A percentile compares a stretch with the other conserved stretches of the same genome.
Evolutionary conservation across 129 eudicot species (phyloP).

Genomic region (Daucus carota): DH1_v3.0 NC_030387.2:14272001-14272500

Average conservation of each 20-base stretch:
- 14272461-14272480: background rate
- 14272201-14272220: background rate
- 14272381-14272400: constrained; percentile 11
- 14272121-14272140: background rate
- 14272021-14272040: no score
- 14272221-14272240: background rate
- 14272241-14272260: background rate
- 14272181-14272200: no score
- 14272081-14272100: no score
- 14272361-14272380: constrained; percentile 32
- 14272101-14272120: no score
- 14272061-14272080: no score
- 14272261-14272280: background rate
- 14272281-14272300: background rate
- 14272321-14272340: background rate
- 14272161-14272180: background rate
- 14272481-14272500: background rate
- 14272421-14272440: constrained; percentile 9
- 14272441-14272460: background rate
- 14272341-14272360: constrained; percentile 32
- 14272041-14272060: no score
- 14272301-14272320: background rate
- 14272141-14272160: background rate
- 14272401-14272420: constrained; percentile 27
- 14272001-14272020: no score